These are phyloP conservation scores for Solanum dulcamara DNA, from an alignment of 257 asterid species.

Conservation along the genomic window DNA sequence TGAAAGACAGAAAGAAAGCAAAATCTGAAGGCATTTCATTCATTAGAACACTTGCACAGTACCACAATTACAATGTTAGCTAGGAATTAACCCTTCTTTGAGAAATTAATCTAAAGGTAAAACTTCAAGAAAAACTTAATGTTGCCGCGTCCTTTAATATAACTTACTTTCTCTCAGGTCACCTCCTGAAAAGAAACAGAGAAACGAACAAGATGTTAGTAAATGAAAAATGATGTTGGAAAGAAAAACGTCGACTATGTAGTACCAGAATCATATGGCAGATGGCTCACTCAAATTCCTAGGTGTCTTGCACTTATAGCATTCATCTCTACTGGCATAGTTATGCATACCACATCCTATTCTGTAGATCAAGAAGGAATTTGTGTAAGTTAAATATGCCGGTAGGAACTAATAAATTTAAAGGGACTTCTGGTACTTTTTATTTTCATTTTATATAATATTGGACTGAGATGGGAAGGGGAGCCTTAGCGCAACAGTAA, in stretches of 20 bases:
- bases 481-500: neutral
- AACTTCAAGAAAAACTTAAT: neutral
- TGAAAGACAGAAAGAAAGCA: neutral
- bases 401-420: neutral
- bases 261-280: neutral
- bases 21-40: conserved; percentile 12
- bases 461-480: neutral
- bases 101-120: neutral
- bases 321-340: conserved; percentile 68
- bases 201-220: neutral
- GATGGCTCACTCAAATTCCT: conserved; percentile 41
- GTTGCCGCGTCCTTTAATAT: neutral
- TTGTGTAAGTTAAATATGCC: neutral
- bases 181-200: conserved; percentile 1
- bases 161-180: neutral
- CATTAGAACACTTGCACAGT: neutral
- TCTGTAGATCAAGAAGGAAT: conserved; percentile 13
- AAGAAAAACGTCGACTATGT: neutral
- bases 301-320: conserved; percentile 56
- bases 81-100: conserved; percentile 4
- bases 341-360: conserved; percentile 60
- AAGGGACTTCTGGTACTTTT: neutral
- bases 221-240: neutral
- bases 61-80: neutral
- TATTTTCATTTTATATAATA: neutral